These are phyloP conservation scores for Cordia subcordata DNA, from an alignment of 257 asterid genomes.

Conservation along the genomic window DNA sequence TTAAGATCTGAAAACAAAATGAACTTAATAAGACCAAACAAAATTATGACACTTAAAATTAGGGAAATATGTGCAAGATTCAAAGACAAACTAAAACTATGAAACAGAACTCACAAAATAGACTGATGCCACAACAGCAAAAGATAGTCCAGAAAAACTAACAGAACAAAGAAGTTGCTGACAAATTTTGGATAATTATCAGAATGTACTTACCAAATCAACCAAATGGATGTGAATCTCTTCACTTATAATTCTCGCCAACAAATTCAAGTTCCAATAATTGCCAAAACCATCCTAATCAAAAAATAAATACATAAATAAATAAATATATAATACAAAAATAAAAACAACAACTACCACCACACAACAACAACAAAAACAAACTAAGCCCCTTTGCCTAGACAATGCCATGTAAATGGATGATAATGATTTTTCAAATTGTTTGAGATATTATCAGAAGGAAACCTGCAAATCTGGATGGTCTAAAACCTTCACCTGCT, in stretches of 20 bases:
- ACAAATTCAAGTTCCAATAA: slow-evolving; percentile 47
- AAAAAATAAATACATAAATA: no score
- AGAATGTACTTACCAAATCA: slow-evolving; percentile 51
- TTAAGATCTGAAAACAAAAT: slow-evolving; percentile 51
- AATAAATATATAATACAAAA: slow-evolving; percentile 3
- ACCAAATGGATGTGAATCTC: slow-evolving; percentile 41
- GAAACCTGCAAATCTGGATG: slow-evolving; percentile 85
- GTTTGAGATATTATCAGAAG: slow-evolving; percentile 13
- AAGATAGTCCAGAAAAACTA: slow-evolving; percentile 1
- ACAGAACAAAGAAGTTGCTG: slow-evolving; percentile 2
- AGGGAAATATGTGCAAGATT: neutral
- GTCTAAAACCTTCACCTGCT: slow-evolving; percentile 70
- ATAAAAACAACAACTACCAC: neutral
- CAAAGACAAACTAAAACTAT: neutral
- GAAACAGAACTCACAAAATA: neutral
- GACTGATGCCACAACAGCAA: neutral
- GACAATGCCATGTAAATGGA: slow-evolving; percentile 3
- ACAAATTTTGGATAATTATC: neutral
- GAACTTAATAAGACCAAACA: neutral
- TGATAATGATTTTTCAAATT: slow-evolving; percentile 6
- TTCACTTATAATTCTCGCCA: slow-evolving; percentile 51
- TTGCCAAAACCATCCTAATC: slow-evolving; percentile 86
- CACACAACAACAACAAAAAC: neutral
- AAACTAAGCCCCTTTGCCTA: slow-evolving; percentile 6
- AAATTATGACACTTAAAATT: neutral